Base-by-base conservation (phyloP, 2,329 filamentous ascomycete genomes). In the Talaromyces marneffei region DNA sequence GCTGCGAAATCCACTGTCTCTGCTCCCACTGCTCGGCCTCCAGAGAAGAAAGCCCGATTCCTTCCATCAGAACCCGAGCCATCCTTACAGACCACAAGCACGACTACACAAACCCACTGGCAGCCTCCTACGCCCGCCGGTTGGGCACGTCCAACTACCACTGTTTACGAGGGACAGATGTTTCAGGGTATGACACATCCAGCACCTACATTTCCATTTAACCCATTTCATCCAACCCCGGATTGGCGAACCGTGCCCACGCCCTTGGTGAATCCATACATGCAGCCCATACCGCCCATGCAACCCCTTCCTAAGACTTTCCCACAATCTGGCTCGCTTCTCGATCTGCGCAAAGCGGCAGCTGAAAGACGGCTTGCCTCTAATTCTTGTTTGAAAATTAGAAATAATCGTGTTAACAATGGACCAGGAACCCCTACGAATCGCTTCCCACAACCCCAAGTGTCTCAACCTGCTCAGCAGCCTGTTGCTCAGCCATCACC, bases 31-130 rank as follows among this genome's bases (percentile, higher is more conserved):
- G 35, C 46, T 35, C 44, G 52, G 23, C 60, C 55, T 20, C 48
- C 60, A 14, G 55, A 59, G 48, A 62, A 62, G 39, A 54, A 48
- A 37, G 60, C 57, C n/a, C 60, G 60, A 10, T 35, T 59, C 35
- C 25, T 52, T 16, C n/a, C 57, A 42, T 25, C 57, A 25, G 44
- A 40, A 59, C 18, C 42, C 12, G 42, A 20, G 23, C 3, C 33
- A n/a, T 42, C 46, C 3, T 10, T 33, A 9, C 18, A 12, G 2
- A 29, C n/a, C 20, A 39, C 33, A 18, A 25, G 25, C 46, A 40
- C 16, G 10, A 12, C 23, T 23, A 23, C 25, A 4, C 23, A 29
- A 25, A 39, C 57, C 2, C 33, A 23, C n/a, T 52, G 44, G 44
- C 37, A 48, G 35, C 42, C 55, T n/a, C 50, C 48, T 25, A 55